phyloP scores from a whole-genome alignment of 148 eudicot species.

The Rhododendron molle region DNA sequence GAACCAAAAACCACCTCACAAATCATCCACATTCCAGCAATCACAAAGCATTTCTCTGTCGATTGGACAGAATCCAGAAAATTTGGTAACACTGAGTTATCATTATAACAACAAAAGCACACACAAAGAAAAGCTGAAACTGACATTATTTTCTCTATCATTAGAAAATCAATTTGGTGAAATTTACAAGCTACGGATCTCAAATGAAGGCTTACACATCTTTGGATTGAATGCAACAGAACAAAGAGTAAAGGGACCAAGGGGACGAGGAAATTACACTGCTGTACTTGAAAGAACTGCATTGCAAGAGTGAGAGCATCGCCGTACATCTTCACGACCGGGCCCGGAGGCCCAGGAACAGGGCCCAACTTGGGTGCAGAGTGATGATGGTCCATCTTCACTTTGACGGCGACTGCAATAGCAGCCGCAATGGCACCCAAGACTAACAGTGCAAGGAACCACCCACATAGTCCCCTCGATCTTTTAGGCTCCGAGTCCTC shows the following conservation, averaged over 20 bases:
- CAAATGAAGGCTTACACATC: neutral
- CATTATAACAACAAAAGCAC: neutral
- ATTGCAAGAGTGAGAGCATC: constrained; percentile 71
- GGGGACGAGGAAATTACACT: neutral
- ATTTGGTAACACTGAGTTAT: too few relatives aligned
- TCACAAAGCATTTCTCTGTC: too few relatives aligned
- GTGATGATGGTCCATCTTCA: constrained; percentile 7
- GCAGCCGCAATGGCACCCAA: constrained; percentile 28
- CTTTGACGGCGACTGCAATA: constrained; percentile 21
- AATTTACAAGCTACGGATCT: neutral
- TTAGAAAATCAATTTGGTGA: neutral
- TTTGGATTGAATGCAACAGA: neutral
- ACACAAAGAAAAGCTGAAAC: neutral
- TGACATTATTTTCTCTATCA: neutral
- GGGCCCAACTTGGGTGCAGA: constrained; percentile 25
- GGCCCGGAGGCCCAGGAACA: constrained; percentile 76
- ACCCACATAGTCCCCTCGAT: constrained; percentile 36
- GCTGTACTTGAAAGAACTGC: constrained; percentile 71
- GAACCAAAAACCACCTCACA: too few relatives aligned
- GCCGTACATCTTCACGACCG: constrained; percentile 50
- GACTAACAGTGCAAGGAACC: constrained; percentile 38
- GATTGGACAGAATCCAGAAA: too few relatives aligned
- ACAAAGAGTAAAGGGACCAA: neutral
- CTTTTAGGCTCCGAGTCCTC: neutral
- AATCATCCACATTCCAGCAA: too few relatives aligned